These are phyloP conservation scores for Wallacemonas sp. DNA, from an alignment of 208 protist species.

Conservation along the genomic window DNA sequence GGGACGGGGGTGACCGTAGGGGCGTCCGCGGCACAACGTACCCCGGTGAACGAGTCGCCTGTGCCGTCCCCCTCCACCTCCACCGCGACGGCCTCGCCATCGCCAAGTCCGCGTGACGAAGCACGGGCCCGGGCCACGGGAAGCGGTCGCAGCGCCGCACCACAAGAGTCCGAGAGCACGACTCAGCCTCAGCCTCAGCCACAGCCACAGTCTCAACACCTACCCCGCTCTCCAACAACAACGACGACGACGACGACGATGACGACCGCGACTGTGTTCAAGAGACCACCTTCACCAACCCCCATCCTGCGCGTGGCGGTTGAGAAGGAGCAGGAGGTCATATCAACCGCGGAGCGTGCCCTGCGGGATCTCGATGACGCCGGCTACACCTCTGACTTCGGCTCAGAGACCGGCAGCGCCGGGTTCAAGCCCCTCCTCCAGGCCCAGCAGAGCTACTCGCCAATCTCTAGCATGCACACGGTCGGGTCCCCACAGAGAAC, in stretches of 20 bases:
- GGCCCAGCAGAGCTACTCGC: neutral
- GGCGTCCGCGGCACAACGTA: neutral
- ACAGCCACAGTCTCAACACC: too few relatives aligned
- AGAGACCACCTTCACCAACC: neutral
- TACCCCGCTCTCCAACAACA: too few relatives aligned
- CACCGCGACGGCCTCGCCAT: neutral
- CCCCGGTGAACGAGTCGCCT: neutral
- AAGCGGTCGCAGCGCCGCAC: neutral
- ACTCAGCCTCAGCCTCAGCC: neutral
- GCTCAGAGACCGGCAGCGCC: neutral
- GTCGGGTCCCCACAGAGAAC: neutral
- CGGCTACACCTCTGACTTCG: neutral
- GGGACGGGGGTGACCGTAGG: too few relatives aligned
- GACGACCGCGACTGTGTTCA: neutral
- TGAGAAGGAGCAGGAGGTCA: constrained; percentile 8
- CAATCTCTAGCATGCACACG: neutral
- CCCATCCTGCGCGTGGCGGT: constrained; percentile 5
- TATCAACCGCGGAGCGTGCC: too few relatives aligned
- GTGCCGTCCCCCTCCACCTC: neutral
- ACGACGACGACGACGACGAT: neutral
- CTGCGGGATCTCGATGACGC: too few relatives aligned
- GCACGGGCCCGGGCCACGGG: neutral
- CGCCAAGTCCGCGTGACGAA: constrained; percentile 4
- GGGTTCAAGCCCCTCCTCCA: neutral
- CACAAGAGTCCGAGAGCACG: too few relatives aligned